Evolutionary conservation across 148 eudicot genomes (phyloP).

Genomic region (Chenopodium quinoa): DNA sequence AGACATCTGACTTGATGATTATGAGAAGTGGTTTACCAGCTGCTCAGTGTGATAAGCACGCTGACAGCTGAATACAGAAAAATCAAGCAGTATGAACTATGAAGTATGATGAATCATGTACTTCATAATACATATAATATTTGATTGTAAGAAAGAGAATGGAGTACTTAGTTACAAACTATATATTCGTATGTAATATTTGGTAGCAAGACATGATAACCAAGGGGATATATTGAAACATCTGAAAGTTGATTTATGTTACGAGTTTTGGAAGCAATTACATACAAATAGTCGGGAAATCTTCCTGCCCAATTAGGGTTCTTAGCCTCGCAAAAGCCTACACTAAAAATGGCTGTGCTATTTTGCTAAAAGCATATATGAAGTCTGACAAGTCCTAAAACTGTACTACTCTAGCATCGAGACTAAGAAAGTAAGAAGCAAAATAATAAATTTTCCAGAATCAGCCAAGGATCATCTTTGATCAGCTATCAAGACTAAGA

Average conservation of each 20-base stretch:
- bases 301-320: neutral
- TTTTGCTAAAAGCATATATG: neutral
- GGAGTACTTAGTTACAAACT: too few relatives aligned
- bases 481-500: too few relatives aligned
- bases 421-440: slow-evolving; percentile 7
- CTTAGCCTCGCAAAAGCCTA: slow-evolving; percentile 1
- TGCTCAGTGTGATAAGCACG: neutral
- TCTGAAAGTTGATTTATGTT: neutral
- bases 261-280: neutral
- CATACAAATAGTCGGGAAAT: neutral
- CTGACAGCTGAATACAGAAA: neutral
- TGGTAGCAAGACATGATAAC: neutral
- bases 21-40: neutral
- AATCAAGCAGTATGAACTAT: neutral
- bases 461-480: neutral
- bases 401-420: neutral
- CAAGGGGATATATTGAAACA: neutral
- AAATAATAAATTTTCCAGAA: neutral
- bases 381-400: slow-evolving; percentile 3
- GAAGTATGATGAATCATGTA: neutral
- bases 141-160: too few relatives aligned
- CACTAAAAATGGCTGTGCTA: slow-evolving; percentile 9
- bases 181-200: neutral
- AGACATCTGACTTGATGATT: neutral
- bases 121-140: too few relatives aligned